Evolutionary conservation across 2,329 filamentous ascomycete genomes (phyloP).

Genomic region (Zasmidium angulare): DNA sequence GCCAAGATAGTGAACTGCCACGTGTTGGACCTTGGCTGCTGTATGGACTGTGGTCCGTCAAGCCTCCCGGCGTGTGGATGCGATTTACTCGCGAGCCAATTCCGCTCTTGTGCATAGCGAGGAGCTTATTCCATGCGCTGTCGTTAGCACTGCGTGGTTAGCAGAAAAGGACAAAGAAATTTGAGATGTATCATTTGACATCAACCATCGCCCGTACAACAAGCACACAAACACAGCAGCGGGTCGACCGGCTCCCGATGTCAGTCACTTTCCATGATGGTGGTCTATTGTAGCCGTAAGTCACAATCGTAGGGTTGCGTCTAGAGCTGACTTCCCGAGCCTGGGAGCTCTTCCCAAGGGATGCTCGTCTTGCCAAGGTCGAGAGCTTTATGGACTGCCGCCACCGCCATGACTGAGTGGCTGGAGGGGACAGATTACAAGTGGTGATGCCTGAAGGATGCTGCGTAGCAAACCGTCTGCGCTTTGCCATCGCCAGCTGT

Average conservation of each 20-base stretch:
- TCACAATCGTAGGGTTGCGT: neutral
- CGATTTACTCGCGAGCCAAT: neutral
- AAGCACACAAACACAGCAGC: neutral
- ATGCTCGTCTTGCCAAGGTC: neutral
- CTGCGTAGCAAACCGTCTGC: too few species aligned
- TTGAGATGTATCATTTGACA: neutral
- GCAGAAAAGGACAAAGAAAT: neutral
- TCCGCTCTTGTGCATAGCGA: neutral
- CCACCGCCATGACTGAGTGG: neutral
- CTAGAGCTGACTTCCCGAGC: neutral
- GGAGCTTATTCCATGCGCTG: neutral
- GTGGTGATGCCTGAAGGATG: too few species aligned
- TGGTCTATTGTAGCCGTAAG: too few species aligned
- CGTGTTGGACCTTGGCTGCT: neutral
- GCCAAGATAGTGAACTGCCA: neutral
- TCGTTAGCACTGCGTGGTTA: neutral
- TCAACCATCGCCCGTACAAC: neutral
- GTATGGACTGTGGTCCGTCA: neutral
- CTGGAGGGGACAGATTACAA: too few species aligned
- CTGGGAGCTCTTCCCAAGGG: neutral
- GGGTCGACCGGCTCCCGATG: neutral
- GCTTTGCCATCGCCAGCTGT: too few species aligned
- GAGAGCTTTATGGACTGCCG: neutral
- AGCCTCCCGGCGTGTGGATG: neutral
- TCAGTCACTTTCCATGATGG: neutral